Evolutionary conservation across 192 early-diverging fungal species (phyloP), one percentile per base, ranked within the genome.

Genomic region (Neocallimastix lanati): DNA sequence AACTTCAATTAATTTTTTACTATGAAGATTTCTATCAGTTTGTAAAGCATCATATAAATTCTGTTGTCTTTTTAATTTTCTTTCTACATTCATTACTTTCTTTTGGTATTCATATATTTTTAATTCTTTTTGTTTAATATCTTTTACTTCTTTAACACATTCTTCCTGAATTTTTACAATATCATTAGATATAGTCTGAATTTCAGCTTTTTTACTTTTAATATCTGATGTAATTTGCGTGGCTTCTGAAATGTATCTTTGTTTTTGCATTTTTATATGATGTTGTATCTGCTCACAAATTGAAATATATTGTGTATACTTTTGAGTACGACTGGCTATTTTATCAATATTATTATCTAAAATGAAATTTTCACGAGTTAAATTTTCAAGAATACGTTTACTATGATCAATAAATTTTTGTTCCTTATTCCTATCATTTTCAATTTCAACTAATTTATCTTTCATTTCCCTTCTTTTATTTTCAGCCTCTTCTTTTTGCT

Each of bases 11-110:
- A 91, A 82, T 78, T 91, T 86, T 76, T 91, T 91, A 79, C 83
- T 83, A 77, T 91, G 87, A 78, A 91, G 80, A 76, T 91, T 91
- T 21, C 90, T 81, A 80, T 91, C 90, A 50, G 87, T 86, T 81
- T 90, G 89, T 79, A 90, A 87, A 0, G 89, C 86, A 77, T 91
- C 90, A 81, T 91, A 91, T n/a, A 91, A 81, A 79, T 90, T 90
- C 79, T 91, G 90, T 80, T 91, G 90, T 78, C 90, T 85, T 80
- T 91, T 91, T 28, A 91, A 82, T 78, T 91, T 91, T 29, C 87
- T 91, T 29, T 91, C 89, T n/a, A 89, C 83, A 30, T 88, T 83
- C 25, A 88, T 83, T 76, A 86, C 88, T 81, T 90, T 83, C 76
- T 83, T 84, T 76, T 91, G 90, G 78, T 81, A 88, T 21, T 91